Percentiles rank a stretch among this genome's conserved stretches.
Evolutionary conservation across 129 eudicot genomes (phyloP).

Genomic region (Arctium lappa): DNA sequence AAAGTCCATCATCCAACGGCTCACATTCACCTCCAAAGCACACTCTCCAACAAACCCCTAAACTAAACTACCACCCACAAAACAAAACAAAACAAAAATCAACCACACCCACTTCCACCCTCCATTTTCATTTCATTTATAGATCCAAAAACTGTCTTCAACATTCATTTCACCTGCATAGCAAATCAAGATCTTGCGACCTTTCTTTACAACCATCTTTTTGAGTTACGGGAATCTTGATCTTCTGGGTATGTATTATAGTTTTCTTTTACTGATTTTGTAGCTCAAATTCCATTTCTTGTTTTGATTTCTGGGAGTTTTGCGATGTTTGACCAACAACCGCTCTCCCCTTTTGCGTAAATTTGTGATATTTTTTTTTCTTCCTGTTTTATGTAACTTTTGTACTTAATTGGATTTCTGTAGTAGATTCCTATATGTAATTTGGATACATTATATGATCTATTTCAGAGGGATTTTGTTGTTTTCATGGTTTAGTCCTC

Average conservation of each 20-base stretch:
- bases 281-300: neutral
- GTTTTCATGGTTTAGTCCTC: neutral
- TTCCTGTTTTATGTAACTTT: neutral
- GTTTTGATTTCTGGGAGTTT: neutral
- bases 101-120: slow-evolving; percentile 10
- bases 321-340: neutral
- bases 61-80: neutral
- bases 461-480: neutral
- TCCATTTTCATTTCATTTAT: neutral
- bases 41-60: slow-evolving; percentile 20
- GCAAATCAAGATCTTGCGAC: neutral
- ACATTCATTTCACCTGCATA: neutral
- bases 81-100: neutral
- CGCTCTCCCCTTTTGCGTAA: neutral
- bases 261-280: neutral
- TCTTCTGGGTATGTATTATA: slow-evolving; percentile 18
- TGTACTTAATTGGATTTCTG: neutral
- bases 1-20: slow-evolving; percentile 21
- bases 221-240: neutral
- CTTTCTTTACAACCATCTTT: neutral
- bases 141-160: neutral
- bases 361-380: neutral
- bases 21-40: neutral
- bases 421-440: neutral
- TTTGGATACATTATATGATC: neutral